Evolutionary conservation across 306 rosid genomes (phyloP).

Genomic region (Purshia tridentata): DNA sequence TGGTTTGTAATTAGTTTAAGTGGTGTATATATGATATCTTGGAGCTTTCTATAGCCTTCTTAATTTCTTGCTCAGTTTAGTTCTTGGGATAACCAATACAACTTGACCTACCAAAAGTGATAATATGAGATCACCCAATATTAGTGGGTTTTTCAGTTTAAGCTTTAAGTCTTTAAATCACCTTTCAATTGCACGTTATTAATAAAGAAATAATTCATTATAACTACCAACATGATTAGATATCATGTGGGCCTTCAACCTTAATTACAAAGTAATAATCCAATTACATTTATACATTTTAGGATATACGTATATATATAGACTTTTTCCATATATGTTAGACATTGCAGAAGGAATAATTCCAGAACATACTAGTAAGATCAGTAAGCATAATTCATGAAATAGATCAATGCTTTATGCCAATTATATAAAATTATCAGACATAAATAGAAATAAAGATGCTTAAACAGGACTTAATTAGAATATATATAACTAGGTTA

Average conservation of each 20-base stretch:
- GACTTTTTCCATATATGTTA: too few relatives aligned
- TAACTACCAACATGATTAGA: constrained; percentile 93
- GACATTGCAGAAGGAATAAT: neutral
- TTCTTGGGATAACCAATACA: constrained; percentile 22
- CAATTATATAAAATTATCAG: neutral
- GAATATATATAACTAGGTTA: too few relatives aligned
- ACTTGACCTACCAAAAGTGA: constrained; percentile 31
- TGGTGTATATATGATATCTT: neutral
- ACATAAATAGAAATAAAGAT: neutral
- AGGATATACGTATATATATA: too few relatives aligned
- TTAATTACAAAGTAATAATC: constrained; percentile 40
- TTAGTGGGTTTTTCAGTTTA: constrained; percentile 38
- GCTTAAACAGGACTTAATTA: neutral
- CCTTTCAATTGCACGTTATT: constrained; percentile 40
- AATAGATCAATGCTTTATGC: neutral
- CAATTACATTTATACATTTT: constrained; percentile 5
- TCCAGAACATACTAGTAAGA: neutral
- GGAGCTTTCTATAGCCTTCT: neutral
- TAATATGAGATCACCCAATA: constrained; percentile 28
- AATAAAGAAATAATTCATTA: constrained; percentile 58
- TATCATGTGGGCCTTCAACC: constrained; percentile 62
- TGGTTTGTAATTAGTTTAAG: too few relatives aligned
- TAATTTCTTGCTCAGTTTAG: neutral
- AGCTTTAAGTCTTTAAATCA: constrained; percentile 43
- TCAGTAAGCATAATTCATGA: constrained; percentile 2